Base-by-base conservation (phyloP, 2,329 filamentous ascomycete genomes). In the Penicillium vulpinum region DNA sequence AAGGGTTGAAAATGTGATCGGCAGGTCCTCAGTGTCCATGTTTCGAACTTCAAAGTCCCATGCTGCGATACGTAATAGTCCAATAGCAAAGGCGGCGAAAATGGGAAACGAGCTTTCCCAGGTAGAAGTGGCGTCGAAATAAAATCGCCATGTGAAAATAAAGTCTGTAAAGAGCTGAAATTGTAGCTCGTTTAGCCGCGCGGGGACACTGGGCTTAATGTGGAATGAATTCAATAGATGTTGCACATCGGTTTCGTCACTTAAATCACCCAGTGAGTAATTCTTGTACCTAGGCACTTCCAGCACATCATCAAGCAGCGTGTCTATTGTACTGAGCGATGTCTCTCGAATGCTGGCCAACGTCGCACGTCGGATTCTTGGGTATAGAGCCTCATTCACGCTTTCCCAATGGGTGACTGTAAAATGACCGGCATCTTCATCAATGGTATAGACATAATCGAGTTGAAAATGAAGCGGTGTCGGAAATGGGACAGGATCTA, bases 41-140 rank as follows among this genome's bases (percentile, higher is more conserved):
- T 57, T 21, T 22, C 29, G 50, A 24, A 64, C 58, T 50, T 65
- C 64, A 46, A 66, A 52, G 50, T 65, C 64, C 62, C 62, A 66
- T 22, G 62, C 59, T 43, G 61, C 61, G 54, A 66, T 58, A 31
- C 61, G 61, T 13, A 65, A 43, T 11, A 66, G 1, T 33, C 49
- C 64, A 48, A 64, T 61, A 24, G 53, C 56, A 57, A 66, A 46
- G 26, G 48, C 51, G 39, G 29, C 10, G 16, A 58, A 55, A 29
- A 28, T 11, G 4, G 35, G 16, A 29, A 22, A 45, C 1, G 43
- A 33, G 5, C 2, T 13, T 50, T 39, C 31, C 57, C 53, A 56
- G 8, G n/a, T 46, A 9, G 36, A 31, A n/a, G 11, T 26, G 15
- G 26, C 44, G 24, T 56, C 48, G 3, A 53, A 22, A 24, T 56